phyloP scores from a whole-genome alignment of 1,284 basidiomycete genomes.

The Apiotrichum sp. region DNA sequence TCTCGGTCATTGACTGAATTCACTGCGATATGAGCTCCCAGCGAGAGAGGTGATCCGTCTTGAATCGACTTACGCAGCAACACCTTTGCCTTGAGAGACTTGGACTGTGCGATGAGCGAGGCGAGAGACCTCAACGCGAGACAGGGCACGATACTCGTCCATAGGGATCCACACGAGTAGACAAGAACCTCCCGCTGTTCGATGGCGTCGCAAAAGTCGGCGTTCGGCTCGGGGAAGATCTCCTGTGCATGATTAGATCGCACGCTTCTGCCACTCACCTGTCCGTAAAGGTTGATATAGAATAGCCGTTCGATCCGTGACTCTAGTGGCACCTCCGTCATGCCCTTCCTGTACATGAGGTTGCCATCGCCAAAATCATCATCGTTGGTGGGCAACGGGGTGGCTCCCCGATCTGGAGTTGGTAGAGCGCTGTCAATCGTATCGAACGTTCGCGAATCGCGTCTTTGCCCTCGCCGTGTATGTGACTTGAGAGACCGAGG shows the following conservation, averaged over 20 bases:
- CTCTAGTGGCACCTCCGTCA: conserved; percentile 56
- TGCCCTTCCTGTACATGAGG: conserved; percentile 42
- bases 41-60: not conserved
- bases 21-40: conserved; percentile 51
- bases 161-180: conserved; percentile 87
- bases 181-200: conserved; percentile 64
- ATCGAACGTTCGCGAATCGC: conserved; percentile 44
- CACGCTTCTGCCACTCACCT: conserved; percentile 37
- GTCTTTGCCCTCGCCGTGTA: conserved; percentile 14
- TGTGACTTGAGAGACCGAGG: not conserved
- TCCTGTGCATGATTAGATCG: conserved; percentile 50
- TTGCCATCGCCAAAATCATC: conserved; percentile 34
- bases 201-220: conserved; percentile 67
- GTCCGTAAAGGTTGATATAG: conserved; percentile 90
- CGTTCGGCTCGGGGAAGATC: conserved; percentile 80
- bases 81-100: conserved; percentile 68
- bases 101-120: conserved; percentile 67
- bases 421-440: conserved; percentile 27
- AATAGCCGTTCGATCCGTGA: conserved; percentile 65
- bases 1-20: conserved; percentile 88
- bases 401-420: conserved; percentile 10
- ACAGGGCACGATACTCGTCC: conserved; percentile 92
- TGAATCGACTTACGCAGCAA: conserved; percentile 59
- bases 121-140: conserved; percentile 79
- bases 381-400: conserved; percentile 1